Base-by-base conservation (phyloP, 2,329 filamentous ascomycete species). In the Annulohypoxylon truncatum region DNA sequence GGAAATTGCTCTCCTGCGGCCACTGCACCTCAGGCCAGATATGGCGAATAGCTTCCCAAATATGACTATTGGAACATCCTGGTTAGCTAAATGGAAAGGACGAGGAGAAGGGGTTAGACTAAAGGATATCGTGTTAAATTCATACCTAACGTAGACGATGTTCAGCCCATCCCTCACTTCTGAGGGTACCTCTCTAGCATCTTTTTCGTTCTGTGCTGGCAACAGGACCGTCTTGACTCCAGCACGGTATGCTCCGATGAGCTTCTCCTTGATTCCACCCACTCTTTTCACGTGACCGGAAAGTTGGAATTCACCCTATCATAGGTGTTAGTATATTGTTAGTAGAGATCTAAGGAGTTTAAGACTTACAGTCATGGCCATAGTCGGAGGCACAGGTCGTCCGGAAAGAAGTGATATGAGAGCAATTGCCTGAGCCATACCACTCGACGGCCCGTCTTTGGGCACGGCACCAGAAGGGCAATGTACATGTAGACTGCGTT, bases 211-310 rank as follows among this genome's bases (percentile, higher is more conserved):
- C 72, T 92, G 91, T 29, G 90, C 87, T 2, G 96, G 96, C 6
- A 99, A 83, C 65, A 99, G 79, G 6, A 99, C 95, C 29, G 93
- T 95, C 85, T 97, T 97, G 67, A 99, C 95, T 26, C 96, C 96
- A 1, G 96, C 96, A 59, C 95, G 87, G 76, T 96, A 84, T 7
- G 96, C 96, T 20, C 96, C 96, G 76, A 99, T 98, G 56, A 98
- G 85, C 80, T 99, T 99, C 87, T 99, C 95, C 81, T 98, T 97
- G 82, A 99, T 98, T 15, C 96, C 96, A 56, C 96, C 96, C 33
- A 99, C 96, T 24, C 95, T 93, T 80, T 96, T 93, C 61, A 99
- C 92, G 70, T 94, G 89, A 20, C 96, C 96, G 42, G 96, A 88
- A 24, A 99, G 87, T 61, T 92, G 93, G 67, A 90, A 89, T 75